Evolutionary conservation across 345 rosid genomes (phyloP).

Genomic region (Mercurialis annua): DNA sequence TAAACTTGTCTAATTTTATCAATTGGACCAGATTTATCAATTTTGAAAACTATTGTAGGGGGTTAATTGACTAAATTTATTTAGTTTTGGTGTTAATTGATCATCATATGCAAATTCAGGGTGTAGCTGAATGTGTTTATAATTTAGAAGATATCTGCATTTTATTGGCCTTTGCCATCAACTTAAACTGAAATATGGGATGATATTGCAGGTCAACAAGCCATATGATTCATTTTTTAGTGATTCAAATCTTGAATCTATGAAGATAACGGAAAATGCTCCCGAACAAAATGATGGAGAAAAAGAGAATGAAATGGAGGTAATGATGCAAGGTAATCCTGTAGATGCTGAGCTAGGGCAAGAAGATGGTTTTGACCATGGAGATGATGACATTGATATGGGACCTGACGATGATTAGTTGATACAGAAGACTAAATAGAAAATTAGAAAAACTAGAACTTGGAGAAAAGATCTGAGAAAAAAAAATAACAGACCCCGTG

Average conservation of each 20-base stretch:
- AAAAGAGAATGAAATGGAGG: slow-evolving; percentile 20
- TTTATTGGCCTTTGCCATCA: background rate
- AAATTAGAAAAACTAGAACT: no score
- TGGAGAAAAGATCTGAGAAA: no score
- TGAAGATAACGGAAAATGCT: slow-evolving; percentile 27
- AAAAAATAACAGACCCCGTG: no score
- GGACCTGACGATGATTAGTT: slow-evolving; percentile 36
- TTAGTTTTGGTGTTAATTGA: no score
- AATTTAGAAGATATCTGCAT: background rate
- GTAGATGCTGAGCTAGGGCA: slow-evolving; percentile 42
- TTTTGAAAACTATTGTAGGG: no score
- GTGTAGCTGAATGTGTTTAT: no score
- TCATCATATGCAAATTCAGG: no score
- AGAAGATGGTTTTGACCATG: slow-evolving; percentile 46
- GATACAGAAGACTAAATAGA: no score
- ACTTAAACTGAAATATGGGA: slow-evolving; percentile 11
- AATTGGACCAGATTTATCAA: no score
- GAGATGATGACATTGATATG: slow-evolving; percentile 46
- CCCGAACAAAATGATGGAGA: slow-evolving; percentile 25
- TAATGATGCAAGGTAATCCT: slow-evolving; percentile 7
- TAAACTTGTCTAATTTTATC: no score
- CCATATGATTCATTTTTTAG: slow-evolving; percentile 60
- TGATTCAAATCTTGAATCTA: slow-evolving; percentile 51
- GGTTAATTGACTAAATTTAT: no score
- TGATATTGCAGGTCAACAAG: slow-evolving; percentile 63